These are phyloP conservation scores for Pestalotiopsis sp. DNA, from an alignment of 2,329 filamentous ascomycete genomes.

Conservation along the genomic window DNA sequence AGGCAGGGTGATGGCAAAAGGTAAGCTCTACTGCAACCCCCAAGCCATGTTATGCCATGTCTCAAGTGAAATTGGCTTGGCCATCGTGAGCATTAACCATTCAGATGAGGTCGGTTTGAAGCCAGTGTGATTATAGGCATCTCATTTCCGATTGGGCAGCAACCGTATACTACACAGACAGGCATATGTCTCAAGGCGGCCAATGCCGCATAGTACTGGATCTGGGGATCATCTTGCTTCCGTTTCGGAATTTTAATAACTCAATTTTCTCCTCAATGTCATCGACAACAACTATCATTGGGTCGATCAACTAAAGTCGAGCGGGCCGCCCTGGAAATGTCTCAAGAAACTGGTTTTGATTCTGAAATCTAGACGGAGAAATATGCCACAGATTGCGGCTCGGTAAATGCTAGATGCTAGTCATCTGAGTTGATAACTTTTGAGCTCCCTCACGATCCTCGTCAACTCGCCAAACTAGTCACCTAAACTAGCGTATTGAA, in stretches of 20 bases:
- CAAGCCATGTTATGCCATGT: not conserved
- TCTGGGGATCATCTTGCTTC: not conserved
- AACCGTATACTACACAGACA: too few relatives aligned
- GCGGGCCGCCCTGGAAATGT: not conserved
- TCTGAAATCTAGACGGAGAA: not conserved
- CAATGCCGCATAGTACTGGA: not conserved
- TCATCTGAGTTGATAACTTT: not conserved
- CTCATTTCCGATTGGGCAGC: too few relatives aligned
- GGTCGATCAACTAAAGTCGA: not conserved
- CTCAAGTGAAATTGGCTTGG: not conserved
- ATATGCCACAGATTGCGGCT: not conserved
- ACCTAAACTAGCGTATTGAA: not conserved
- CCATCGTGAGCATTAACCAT: not conserved
- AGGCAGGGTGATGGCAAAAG: not conserved
- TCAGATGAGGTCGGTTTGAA: not conserved
- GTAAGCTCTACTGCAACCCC: too few relatives aligned
- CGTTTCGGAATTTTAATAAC: too few relatives aligned
- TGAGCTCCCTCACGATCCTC: not conserved
- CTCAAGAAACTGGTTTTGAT: not conserved
- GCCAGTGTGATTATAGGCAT: too few relatives aligned
- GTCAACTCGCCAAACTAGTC: not conserved
- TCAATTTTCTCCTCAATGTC: not conserved
- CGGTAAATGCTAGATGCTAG: not conserved
- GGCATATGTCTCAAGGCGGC: not conserved
- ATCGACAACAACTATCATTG: not conserved